phyloP scores from a whole-genome alignment of 2,329 filamentous ascomycete species.

The Botrytis medusae region DNA sequence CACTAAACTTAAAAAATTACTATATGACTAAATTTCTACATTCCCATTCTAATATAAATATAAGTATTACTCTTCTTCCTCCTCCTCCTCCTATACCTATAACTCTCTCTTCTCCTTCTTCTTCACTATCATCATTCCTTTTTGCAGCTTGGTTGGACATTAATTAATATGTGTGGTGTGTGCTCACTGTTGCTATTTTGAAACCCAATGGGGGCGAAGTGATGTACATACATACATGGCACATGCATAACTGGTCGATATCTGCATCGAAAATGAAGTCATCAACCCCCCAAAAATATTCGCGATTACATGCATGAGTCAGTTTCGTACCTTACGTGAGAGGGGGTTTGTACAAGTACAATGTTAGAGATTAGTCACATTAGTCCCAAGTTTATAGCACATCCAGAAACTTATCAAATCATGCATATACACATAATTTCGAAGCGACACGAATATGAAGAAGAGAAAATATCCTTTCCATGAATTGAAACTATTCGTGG shows the following conservation, averaged over 20 bases:
- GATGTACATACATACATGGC: neutral
- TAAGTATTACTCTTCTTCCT: no score
- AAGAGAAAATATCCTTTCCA: neutral
- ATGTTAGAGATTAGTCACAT: neutral
- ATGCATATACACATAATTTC: neutral
- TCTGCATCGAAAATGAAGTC: neutral
- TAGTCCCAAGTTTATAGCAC: neutral
- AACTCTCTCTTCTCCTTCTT: no score
- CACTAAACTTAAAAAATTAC: no score
- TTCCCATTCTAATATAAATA: no score
- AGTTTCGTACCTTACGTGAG: neutral
- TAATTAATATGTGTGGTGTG: neutral
- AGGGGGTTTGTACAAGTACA: neutral
- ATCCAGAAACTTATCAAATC: neutral
- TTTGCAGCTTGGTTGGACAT: neutral
- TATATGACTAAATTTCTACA: no score
- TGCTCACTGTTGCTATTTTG: neutral
- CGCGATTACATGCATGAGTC: neutral
- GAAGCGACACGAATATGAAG: neutral
- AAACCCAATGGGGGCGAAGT: neutral
- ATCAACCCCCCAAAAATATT: neutral
- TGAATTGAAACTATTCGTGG: conserved; percentile 2
- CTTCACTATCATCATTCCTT: neutral
- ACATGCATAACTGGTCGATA: neutral
- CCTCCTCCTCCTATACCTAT: no score